Evolutionary conservation across 257 asterid species (phyloP), one percentile per base, ranked within the genome.

Genomic region (Cynanchum wilfordii): DNA sequence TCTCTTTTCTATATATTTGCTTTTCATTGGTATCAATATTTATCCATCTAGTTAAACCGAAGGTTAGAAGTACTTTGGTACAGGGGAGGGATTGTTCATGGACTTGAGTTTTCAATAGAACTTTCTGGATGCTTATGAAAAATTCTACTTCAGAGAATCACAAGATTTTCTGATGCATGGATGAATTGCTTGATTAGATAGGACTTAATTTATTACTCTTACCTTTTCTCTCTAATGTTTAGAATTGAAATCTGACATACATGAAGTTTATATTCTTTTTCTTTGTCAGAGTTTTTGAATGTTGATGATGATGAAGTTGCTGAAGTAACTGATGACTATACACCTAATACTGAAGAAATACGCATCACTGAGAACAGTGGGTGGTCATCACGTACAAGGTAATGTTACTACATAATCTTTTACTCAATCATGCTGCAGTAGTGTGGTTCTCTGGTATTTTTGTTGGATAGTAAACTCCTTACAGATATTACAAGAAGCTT

Each of bases 351-450:
- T 71, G 91, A 85, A 70, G 96, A 88, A 73, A 59, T 86, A 6
- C 87, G 76, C 69, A 75, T 85, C 60, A 78, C 86, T 24, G 98
- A 89, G 75, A 94, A 90, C 84, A 92, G 90, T n/a, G 97, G 99
- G 68, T 94, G 99, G 98, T 94, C 99, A 73, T 90, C 99, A 24
- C 97, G 98, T 72, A 94, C 99, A 25, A 91, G 99, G 99, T 94
- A 79, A 79, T 42, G 58, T 2, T 67, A 27, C 38, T 25, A 6
- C 72, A 52, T 55, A 11, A 38, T 55, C 8, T 67, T 56, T 65
- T 56, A 25, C 10, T 8, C 38, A 8, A 65, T 51, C 52, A 13
- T 69, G 1, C 54, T 71, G 15, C 24, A 22, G 13, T 45, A 42
- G 12, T 49, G 38, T 50, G 40, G 58, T 52, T 66, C 20, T 67